A percentile compares a stretch with the other conserved stretches of the same genome.
These are phyloP conservation scores for Axilococcus clingmanii DNA, from an alignment of 139 green algal genomes.

Conservation along the genomic window DNA sequence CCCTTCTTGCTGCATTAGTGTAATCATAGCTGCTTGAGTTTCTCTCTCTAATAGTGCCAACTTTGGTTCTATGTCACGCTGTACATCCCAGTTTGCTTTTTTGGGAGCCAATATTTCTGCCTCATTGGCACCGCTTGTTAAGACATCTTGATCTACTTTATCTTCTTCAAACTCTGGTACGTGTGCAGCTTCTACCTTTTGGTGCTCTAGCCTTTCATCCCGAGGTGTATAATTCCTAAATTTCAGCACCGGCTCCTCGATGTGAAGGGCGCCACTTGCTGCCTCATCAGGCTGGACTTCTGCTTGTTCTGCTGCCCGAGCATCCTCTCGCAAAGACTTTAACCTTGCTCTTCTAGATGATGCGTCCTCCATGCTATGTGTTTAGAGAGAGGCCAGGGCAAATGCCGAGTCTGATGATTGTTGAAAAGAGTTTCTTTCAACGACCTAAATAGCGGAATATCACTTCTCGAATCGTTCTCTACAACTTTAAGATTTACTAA, in stretches of 20 bases:
- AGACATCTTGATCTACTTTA: slow-evolving; percentile 31
- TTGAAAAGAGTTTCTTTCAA: no score
- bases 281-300: background rate
- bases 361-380: slow-evolving; percentile 13
- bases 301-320: background rate
- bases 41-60: slow-evolving; percentile 68
- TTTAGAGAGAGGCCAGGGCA: no score
- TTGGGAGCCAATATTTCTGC: slow-evolving; percentile 56
- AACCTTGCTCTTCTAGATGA: slow-evolving; percentile 2
- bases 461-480: no score
- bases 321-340: slow-evolving; percentile 7
- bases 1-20: slow-evolving; percentile 62
- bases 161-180: slow-evolving; percentile 51
- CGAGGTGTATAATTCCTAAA: slow-evolving; percentile 70
- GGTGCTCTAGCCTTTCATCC: slow-evolving; percentile 62
- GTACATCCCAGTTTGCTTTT: slow-evolving; percentile 86
- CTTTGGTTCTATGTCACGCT: slow-evolving; percentile 63
- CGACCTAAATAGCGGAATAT: no score
- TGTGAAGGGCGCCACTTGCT: background rate
- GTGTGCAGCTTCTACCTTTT: slow-evolving; percentile 48
- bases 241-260: slow-evolving; percentile 49
- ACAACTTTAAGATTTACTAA: no score
- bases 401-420: no score
- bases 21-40: slow-evolving; percentile 64
- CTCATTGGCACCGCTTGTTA: slow-evolving; percentile 40